A percentile compares a stretch with the other conserved stretches of the same genome.
Conservation (phyloP, 164 flowering plant species). For the Vitis labrusca region DNA sequence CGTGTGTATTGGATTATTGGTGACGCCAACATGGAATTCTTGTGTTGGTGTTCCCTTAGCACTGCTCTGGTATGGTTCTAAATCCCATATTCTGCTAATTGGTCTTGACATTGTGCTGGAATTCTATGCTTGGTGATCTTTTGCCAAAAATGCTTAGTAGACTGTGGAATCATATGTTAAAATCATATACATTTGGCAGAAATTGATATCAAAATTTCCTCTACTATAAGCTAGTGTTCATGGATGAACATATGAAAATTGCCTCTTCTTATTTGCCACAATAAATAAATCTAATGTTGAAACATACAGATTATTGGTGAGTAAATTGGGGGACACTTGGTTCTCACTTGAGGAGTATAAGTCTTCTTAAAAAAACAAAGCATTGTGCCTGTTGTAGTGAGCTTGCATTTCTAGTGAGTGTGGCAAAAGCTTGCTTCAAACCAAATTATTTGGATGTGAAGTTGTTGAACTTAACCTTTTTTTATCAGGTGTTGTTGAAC, state of each 20-base stretch:
- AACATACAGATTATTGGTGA: conserved; percentile 58
- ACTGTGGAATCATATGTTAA: too few relatives aligned
- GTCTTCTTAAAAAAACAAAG: not conserved
- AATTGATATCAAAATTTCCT: too few relatives aligned
- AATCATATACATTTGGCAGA: too few relatives aligned
- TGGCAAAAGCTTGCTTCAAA: conserved; percentile 12
- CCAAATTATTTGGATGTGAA: conserved; percentile 10
- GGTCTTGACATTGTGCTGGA: not conserved
- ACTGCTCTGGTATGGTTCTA: conserved; percentile 48
- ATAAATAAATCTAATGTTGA: conserved; percentile 54
- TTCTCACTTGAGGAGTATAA: conserved; percentile 13
- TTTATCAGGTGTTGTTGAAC: conserved; percentile 7
- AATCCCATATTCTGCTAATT: conserved; percentile 27
- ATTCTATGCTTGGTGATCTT: too few relatives aligned
- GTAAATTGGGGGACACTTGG: conserved; percentile 39
- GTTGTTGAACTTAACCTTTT: conserved; percentile 17
- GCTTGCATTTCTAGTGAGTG: conserved; percentile 17
- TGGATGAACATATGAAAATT: conserved; percentile 48
- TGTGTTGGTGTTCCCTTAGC: conserved; percentile 54
- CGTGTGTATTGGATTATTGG: conserved; percentile 27
- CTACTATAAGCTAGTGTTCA: conserved; percentile 38
- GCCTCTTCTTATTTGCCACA: conserved; percentile 68
- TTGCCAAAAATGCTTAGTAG: too few relatives aligned
- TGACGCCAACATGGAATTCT: conserved; percentile 43
- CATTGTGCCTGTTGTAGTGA: conserved; percentile 37